Conservation (phyloP, 2,329 filamentous ascomycete genomes). For the Botrytis cinerea region DNA sequence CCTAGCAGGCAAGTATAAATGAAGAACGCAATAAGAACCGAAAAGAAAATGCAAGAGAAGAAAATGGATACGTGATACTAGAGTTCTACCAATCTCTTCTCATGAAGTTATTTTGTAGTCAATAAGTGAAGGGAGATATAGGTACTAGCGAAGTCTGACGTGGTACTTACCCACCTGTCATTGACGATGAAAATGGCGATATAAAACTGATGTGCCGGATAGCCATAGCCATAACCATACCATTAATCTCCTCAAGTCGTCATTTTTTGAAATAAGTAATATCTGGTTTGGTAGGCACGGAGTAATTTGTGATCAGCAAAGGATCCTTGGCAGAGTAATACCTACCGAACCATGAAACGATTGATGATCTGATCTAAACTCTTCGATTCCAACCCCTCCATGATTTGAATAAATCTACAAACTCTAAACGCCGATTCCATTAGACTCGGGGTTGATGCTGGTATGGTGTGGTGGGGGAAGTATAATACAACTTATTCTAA, state of each 20-base stretch:
- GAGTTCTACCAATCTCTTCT: neutral
- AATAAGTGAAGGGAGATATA: neutral
- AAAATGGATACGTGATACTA: neutral
- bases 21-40: neutral
- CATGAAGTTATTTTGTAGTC: neutral
- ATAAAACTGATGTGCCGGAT: neutral
- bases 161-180: slow-evolving; percentile 11
- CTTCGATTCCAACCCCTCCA: slow-evolving; percentile 9
- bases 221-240: neutral
- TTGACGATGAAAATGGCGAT: neutral
- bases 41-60: neutral
- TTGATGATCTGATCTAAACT: slow-evolving; percentile 9
- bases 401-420: neutral
- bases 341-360: slow-evolving; percentile 1
- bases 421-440: slow-evolving; percentile 7
- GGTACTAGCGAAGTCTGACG: slow-evolving; percentile 4
- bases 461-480: slow-evolving; percentile 13
- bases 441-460: slow-evolving; percentile 18
- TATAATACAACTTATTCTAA: neutral
- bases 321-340: slow-evolving; percentile 1
- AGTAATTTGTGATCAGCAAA: slow-evolving; percentile 1
- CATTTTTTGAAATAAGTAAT: neutral
- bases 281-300: neutral
- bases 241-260: slow-evolving; percentile 1
- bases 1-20: neutral